A percentile compares a stretch with the other conserved stretches of the same genome.
phyloP scores from a whole-genome alignment of 345 rosid species.

The Anastatica hierochuntica region DNA sequence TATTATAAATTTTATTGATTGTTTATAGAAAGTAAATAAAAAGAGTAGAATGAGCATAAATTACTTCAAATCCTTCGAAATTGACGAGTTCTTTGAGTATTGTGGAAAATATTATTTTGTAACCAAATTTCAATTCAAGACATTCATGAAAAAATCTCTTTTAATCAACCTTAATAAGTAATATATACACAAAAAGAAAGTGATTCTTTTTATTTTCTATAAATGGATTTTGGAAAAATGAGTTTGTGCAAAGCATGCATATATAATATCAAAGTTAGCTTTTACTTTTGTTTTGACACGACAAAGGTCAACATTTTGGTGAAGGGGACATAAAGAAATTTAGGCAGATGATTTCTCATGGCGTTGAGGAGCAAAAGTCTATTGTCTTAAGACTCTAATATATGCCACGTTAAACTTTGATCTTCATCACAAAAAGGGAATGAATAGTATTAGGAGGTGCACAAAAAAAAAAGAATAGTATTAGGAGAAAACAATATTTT shows the following conservation, averaged over 20 bases:
- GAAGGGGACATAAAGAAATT: constrained; percentile 13
- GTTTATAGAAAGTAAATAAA: no score
- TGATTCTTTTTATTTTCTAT: constrained; percentile 13
- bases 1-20: no score
- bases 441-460: no score
- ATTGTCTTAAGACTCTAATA: no score
- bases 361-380: no score
- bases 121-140: neutral
- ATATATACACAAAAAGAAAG: constrained; percentile 16
- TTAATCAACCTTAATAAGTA: constrained; percentile 6
- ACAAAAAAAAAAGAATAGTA: no score
- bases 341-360: constrained; percentile 16
- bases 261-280: constrained; percentile 20
- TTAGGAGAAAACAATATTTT: no score
- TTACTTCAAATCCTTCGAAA: no score
- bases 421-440: no score
- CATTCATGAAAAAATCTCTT: neutral
- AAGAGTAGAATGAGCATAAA: no score
- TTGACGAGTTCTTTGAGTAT: neutral
- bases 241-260: constrained; percentile 8
- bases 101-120: neutral
- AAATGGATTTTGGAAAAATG: constrained; percentile 13
- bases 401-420: no score
- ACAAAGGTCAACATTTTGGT: constrained; percentile 24
- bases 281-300: constrained; percentile 25